These are phyloP conservation scores for Epichloe amarillans DNA, from an alignment of 2,329 filamentous ascomycete species.

Conservation along the genomic window DNA sequence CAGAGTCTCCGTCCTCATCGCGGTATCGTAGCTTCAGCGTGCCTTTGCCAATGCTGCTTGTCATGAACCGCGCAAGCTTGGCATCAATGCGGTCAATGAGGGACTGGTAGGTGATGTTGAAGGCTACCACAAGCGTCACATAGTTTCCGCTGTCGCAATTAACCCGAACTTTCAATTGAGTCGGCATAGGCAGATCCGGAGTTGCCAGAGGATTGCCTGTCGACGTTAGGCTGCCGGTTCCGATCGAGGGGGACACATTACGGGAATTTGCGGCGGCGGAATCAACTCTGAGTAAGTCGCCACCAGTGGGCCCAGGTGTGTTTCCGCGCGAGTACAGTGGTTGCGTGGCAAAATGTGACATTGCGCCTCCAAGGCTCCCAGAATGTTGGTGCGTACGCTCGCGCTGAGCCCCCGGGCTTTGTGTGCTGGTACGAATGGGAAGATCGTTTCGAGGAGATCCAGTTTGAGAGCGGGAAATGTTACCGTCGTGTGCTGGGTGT, in stretches of 20 bases:
- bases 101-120: conserved; percentile 88
- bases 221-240: conserved; percentile 18
- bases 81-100: conserved; percentile 92
- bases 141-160: conserved; percentile 78
- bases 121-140: conserved; percentile 88
- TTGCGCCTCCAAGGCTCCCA: conserved; percentile 36
- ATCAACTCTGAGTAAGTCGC: conserved; percentile 25
- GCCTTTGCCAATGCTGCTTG: conserved; percentile 68
- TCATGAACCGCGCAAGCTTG: conserved; percentile 78
- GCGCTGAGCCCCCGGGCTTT: conserved; percentile 55
- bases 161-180: conserved; percentile 90
- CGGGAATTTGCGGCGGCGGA: conserved; percentile 25
- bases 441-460: conserved; percentile 62
- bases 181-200: conserved; percentile 41
- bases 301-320: conserved; percentile 24
- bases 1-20: conserved; percentile 84
- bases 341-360: conserved; percentile 43
- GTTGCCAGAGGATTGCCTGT: conserved; percentile 21
- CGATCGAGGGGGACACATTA: conserved; percentile 34
- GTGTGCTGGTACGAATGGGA: conserved; percentile 54
- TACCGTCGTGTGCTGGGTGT: conserved; percentile 45
- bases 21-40: conserved; percentile 79
- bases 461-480: conserved; percentile 65
- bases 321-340: conserved; percentile 37
- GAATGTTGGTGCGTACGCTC: conserved; percentile 40